These are phyloP conservation scores for Epithele typhae DNA, from an alignment of 768 basidiomycete species.

Conservation along the genomic window DNA sequence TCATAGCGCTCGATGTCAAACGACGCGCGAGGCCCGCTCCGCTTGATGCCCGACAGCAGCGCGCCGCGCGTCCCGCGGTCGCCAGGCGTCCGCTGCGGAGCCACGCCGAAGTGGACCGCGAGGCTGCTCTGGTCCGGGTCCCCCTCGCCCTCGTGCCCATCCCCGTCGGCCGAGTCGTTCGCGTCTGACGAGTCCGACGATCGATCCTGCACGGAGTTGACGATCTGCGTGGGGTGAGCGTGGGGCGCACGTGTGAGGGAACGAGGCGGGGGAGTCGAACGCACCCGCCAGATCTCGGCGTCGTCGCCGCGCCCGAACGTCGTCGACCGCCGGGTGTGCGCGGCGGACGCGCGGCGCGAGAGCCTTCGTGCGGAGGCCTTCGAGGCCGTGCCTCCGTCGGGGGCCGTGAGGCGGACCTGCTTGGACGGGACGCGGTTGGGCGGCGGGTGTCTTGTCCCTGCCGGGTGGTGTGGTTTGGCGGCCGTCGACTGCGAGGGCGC, in stretches of 20 bases:
- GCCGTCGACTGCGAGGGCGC: neutral
- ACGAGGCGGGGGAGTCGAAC: neutral
- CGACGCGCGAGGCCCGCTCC: conserved; percentile 8
- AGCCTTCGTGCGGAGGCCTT: conserved; percentile 5
- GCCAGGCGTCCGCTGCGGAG: neutral
- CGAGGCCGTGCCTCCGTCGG: neutral
- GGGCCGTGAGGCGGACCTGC: neutral
- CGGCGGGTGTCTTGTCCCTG: neutral
- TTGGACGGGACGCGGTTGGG: neutral
- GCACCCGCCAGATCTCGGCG: conserved; percentile 11
- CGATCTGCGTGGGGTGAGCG: conserved; percentile 5
- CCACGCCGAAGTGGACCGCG: neutral
- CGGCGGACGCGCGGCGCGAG: conserved; percentile 15
- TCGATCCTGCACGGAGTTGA: conserved; percentile 12
- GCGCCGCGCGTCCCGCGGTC: conserved; percentile 7
- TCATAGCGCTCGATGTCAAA: conserved; percentile 16
- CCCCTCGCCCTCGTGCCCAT: neutral
- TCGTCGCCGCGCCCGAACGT: conserved; percentile 15
- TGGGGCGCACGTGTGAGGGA: too few relatives aligned
- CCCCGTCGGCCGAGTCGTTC: conserved; percentile 2
- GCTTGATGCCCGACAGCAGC: conserved; percentile 16
- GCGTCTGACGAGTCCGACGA: too few relatives aligned
- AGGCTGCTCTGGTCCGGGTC: neutral
- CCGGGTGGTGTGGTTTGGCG: too few relatives aligned
- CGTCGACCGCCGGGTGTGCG: conserved; percentile 13